Base-by-base conservation (phyloP, 2,329 filamentous ascomycete species). In the Fusarium sp. region DNA sequence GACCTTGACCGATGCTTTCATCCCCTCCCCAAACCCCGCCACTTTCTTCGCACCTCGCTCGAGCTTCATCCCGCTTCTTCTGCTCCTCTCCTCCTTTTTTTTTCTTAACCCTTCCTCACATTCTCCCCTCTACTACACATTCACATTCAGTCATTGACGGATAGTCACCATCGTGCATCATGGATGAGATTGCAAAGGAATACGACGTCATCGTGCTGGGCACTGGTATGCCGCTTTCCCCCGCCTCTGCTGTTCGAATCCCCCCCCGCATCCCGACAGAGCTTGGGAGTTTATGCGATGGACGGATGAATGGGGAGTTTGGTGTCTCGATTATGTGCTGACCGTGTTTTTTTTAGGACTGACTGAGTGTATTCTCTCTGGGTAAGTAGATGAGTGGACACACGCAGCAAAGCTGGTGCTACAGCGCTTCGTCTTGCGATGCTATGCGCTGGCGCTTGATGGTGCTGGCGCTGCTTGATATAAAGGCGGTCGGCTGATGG, bases 141-240 rank as follows among this genome's bases (percentile, higher is more conserved):
- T 31, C 29, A 29, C 29, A 51, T 51, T 33, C 68, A 57, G 38
- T 40, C 63, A 62, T 31, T 59, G 38, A 64, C 68, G 36, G 65
- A 60, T 50, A 64, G 40, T 66, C 58, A 68, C 46, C 54, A 18
- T 53, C 57, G 53, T 63, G 49, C 68, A 87, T 69, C 83, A 98
- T 98, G 96, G 96, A 98, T 80, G 96, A 98, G 83, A 97, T 99
- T 80, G 93, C 94, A 75, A 92, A 93, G 80, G 94, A 97, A 83
- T 99, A 99, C 88, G 96, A 99, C 88, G 93, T 97, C 82, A 90
- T 99, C 80, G 96, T 99, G 80, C 89, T 99, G 81, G 96, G 96
- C 87, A 99, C 96, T 81, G 94, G 93, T 97, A 86, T 79, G 88
- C 83, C 74, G 53, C 50, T 10, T 9, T 5, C 62, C 66, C 58